phyloP scores from a whole-genome alignment of 768 basidiomycete species.

The Tricholoma bakamatsutake region DNA sequence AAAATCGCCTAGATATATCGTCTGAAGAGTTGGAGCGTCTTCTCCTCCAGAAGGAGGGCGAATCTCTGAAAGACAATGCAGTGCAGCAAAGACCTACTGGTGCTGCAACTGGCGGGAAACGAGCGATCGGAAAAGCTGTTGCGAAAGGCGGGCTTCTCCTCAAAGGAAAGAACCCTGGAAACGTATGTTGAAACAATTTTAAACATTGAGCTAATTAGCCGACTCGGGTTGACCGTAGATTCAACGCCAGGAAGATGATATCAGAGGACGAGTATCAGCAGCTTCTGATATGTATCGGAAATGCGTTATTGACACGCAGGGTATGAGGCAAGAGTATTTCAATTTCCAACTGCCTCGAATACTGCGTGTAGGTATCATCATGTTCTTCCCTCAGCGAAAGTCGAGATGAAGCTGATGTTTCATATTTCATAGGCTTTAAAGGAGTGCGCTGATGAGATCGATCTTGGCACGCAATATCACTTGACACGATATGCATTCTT shows the following conservation, averaged over 20 bases:
- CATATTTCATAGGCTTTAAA: slow-evolving; percentile 63
- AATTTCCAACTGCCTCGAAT: slow-evolving; percentile 95
- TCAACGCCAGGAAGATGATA: slow-evolving; percentile 92
- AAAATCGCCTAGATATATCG: slow-evolving; percentile 76
- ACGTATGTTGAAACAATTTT: slow-evolving; percentile 37
- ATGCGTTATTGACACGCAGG: slow-evolving; percentile 83
- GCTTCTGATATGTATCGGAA: slow-evolving; percentile 89
- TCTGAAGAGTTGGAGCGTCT: slow-evolving; percentile 94
- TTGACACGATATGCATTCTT: slow-evolving; percentile 91
- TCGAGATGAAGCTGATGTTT: slow-evolving; percentile 3
- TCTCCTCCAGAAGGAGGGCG: slow-evolving; percentile 91
- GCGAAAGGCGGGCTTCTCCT: slow-evolving; percentile 84
- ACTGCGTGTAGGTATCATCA: slow-evolving; percentile 61
- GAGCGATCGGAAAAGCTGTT: slow-evolving; percentile 86
- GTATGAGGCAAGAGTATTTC: slow-evolving; percentile 94
- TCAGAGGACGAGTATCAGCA: slow-evolving; percentile 75
- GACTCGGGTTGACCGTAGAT: slow-evolving; percentile 41
- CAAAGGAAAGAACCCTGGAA: slow-evolving; percentile 90
- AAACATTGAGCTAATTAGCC: background rate
- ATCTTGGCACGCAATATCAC: slow-evolving; percentile 97
- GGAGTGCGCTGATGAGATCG: slow-evolving; percentile 93
- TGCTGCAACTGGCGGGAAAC: slow-evolving; percentile 52
- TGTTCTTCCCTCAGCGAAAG: background rate
- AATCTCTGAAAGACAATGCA: slow-evolving; percentile 77
- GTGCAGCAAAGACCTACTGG: slow-evolving; percentile 59